Conservation (phyloP, 768 basidiomycete genomes). For the Russula lepida region DNA sequence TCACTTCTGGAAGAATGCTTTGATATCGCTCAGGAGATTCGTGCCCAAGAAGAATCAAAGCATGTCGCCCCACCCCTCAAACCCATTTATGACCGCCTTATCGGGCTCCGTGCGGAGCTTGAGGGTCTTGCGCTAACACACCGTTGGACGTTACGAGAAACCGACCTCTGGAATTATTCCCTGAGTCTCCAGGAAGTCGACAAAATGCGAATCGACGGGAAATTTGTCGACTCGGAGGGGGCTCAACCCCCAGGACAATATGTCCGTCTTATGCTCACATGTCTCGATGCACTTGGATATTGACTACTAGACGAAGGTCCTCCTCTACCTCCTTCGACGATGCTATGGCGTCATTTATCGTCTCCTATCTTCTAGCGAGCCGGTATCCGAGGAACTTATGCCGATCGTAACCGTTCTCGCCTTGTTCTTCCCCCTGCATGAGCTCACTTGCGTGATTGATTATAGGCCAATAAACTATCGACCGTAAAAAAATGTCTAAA, state of each 20-base stretch:
- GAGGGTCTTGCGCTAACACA: conserved; percentile 91
- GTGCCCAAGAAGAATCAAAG: conserved; percentile 83
- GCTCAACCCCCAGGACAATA: conserved; percentile 92
- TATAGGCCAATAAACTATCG: conserved; percentile 88
- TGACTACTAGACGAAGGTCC: conserved; percentile 46
- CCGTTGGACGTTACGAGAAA: conserved; percentile 94
- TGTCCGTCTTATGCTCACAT: conserved; percentile 38
- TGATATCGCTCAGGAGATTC: conserved; percentile 91
- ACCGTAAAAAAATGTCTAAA: conserved; percentile 96
- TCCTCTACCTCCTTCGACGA: conserved; percentile 85
- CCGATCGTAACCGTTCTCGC: conserved; percentile 56
- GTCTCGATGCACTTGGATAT: not conserved
- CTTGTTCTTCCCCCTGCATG: not conserved
- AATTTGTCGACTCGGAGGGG: conserved; percentile 92
- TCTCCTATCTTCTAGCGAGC: conserved; percentile 88
- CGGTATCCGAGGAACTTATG: conserved; percentile 97
- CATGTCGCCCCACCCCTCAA: conserved; percentile 79
- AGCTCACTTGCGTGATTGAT: not conserved
- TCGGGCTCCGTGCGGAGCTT: conserved; percentile 76
- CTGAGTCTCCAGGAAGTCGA: conserved; percentile 93
- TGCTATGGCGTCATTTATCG: conserved; percentile 96
- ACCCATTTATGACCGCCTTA: conserved; percentile 88
- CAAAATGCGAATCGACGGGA: conserved; percentile 93
- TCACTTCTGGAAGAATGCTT: conserved; percentile 96
- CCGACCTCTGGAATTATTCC: conserved; percentile 89